Conservation (phyloP, 192 early-diverging fungal genomes). For the Coemansia sp. region DNA sequence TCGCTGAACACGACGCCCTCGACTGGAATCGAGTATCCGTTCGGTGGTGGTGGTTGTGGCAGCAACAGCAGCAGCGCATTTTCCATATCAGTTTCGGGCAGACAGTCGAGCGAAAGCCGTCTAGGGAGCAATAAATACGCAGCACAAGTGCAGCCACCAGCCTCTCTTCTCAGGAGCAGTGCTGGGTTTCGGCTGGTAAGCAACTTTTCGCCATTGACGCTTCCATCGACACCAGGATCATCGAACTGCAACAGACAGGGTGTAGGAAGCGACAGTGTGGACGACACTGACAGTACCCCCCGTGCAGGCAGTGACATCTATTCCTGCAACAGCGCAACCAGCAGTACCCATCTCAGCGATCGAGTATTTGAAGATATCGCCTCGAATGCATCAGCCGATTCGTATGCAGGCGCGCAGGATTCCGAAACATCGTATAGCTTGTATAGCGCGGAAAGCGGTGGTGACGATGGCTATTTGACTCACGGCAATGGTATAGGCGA, state of each 20-base stretch:
- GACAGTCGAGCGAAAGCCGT: neutral
- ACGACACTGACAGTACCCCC: neutral
- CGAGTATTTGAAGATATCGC: neutral
- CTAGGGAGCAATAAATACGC: neutral
- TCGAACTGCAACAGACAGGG: conserved; percentile 15
- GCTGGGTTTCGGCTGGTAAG: conserved; percentile 34
- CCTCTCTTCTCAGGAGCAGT: conserved; percentile 9
- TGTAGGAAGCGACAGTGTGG: neutral
- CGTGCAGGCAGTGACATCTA: conserved; percentile 1
- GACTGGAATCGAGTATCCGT: neutral
- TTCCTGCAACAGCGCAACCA: neutral
- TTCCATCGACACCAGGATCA: conserved; percentile 50
- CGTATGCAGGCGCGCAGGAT: neutral
- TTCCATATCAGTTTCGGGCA: neutral
- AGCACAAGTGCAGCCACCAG: neutral
- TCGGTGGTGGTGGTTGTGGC: neutral
- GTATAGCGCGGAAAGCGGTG: conserved; percentile 28
- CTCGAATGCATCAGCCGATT: neutral
- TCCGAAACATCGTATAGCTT: conserved; percentile 31
- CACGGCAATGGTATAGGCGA: conserved; percentile 8
- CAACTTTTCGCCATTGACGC: conserved; percentile 51
- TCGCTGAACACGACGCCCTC: conserved; percentile 2
- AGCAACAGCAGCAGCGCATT: conserved; percentile 3
- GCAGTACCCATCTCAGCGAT: neutral
- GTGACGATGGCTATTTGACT: conserved; percentile 9